Evolutionary conservation across 2,329 filamentous ascomycete species (phyloP), one percentile per base, ranked within the genome.

Genomic region (Xylaria sp.): DNA sequence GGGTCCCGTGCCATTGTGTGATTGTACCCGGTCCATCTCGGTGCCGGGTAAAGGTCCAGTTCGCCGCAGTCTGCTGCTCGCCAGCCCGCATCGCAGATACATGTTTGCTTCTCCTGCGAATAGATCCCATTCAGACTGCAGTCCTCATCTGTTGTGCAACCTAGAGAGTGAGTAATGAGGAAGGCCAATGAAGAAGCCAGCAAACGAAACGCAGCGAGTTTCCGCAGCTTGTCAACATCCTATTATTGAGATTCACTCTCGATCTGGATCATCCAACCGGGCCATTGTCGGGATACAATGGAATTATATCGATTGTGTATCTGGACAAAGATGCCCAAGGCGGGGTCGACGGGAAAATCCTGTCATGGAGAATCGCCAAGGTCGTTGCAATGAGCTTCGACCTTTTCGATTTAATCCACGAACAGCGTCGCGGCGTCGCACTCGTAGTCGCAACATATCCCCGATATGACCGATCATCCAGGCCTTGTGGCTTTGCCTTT

Each of bases 1-100:
- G 1, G 68, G 65, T 4, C 63, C 54, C 3, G 68, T 69, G 5
- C 65, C 63, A 52, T 71, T 10, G 78, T 80, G 57, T 76, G 69
- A 61, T 81, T 80, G 64, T 81, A 81, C 0, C 79, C 79, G 0
- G 72, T 74, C 49, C 70, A 67, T 42, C 73, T 67, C 3, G 69
- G 73, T 0, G 74, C 77, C 0, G 78, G 77, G 1, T 68, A 70
- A 2, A 81, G 70, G 57, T 81, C 77, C 0, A 81, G 71, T 6
- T 73, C 68, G 3, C 78, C 74, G 57, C 79, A 81, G 63, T 79
- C 76, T 1, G 65, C 58, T 0, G 70, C 73, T 13, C 69, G 71
- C 78, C 79, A 81, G 9, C 79, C 78, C 0, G 73, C 63, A 52
- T 80, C 79, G 23, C 68, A 70, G 30, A 60, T 42, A 19, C 69